Conservation (phyloP, 192 early-diverging fungal genomes). For the Coemansia sp. region DNA sequence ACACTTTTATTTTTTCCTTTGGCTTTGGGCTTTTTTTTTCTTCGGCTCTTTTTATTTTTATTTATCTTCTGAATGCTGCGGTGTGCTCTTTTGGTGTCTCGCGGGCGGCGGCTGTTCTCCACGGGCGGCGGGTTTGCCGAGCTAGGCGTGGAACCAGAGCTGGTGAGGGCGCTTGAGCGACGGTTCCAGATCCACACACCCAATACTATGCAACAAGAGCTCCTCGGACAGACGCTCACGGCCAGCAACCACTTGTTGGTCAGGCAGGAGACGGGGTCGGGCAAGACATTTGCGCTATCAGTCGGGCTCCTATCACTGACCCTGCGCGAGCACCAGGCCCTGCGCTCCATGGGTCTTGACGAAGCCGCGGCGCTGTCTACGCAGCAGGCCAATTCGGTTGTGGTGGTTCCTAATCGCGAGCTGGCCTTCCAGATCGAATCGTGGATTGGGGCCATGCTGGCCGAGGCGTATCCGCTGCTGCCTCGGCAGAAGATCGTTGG, state of each 20-base stretch:
- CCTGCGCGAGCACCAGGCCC: conserved; percentile 4
- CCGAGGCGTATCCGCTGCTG: conserved; percentile 12
- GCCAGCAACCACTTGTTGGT: conserved; percentile 9
- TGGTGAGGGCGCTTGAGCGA: neutral
- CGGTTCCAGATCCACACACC: neutral
- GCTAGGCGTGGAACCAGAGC: neutral
- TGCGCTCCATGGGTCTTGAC: conserved; percentile 6
- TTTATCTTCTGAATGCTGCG: neutral
- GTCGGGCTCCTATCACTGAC: conserved; percentile 15
- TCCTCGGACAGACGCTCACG: neutral
- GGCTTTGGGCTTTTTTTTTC: neutral
- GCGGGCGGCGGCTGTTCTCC: neutral
- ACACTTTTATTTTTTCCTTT: neutral
- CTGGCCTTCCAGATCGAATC: conserved; percentile 41
- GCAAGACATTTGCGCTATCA: conserved; percentile 26
- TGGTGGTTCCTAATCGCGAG: conserved; percentile 43
- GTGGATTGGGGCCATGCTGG: conserved; percentile 18
- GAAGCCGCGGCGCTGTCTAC: neutral
- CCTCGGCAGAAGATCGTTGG: conserved; percentile 11
- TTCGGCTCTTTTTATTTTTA: neutral
- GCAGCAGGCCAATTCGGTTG: conserved; percentile 9
- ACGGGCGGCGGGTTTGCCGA: neutral
- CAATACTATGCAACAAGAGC: conserved; percentile 6
- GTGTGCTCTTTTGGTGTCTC: neutral
- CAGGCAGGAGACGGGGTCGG: conserved; percentile 31